These are phyloP conservation scores for Zygosaccharomyces pseudorouxii DNA, from an alignment of 805 yeast species.

Conservation along the genomic window DNA sequence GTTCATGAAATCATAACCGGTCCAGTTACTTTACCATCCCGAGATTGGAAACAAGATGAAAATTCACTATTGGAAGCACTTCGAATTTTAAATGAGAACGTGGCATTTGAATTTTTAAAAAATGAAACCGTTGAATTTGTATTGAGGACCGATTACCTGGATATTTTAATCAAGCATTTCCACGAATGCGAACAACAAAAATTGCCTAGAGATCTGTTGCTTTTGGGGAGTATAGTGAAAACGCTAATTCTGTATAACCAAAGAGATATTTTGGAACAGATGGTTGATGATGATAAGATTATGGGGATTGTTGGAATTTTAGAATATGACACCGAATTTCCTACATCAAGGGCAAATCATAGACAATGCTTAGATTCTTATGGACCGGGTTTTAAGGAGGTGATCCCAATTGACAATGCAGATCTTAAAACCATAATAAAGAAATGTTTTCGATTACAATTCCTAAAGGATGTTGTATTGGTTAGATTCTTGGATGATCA, in stretches of 20 bases:
- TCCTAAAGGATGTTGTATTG: constrained; percentile 79
- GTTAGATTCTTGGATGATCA: constrained; percentile 81
- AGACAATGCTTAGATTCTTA: constrained; percentile 59
- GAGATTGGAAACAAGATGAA: constrained; percentile 43
- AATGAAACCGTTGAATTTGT: constrained; percentile 58
- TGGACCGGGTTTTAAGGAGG: constrained; percentile 53
- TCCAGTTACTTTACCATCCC: constrained; percentile 65
- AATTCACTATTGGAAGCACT: constrained; percentile 48
- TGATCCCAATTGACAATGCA: constrained; percentile 55
- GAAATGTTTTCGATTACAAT: constrained; percentile 72
- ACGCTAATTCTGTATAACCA: constrained; percentile 70
- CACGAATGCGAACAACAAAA: constrained; percentile 49
- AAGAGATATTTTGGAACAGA: constrained; percentile 50
- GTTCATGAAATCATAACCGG: constrained; percentile 75
- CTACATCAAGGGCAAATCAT: constrained; percentile 73
- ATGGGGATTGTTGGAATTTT: constrained; percentile 69
- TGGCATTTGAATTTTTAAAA: constrained; percentile 54
- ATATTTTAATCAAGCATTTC: constrained; percentile 49
- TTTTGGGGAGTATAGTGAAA: constrained; percentile 70
- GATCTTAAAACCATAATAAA: constrained; percentile 54
- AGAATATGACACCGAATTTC: constrained; percentile 88
- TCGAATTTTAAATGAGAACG: constrained; percentile 54
- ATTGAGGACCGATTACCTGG: constrained; percentile 48
- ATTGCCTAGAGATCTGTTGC: constrained; percentile 53
- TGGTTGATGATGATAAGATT: constrained; percentile 49